A percentile compares a stretch with the other conserved stretches of the same genome.
Conservation (phyloP, 2,329 filamentous ascomycete genomes). For the Aspergillus tamarii region DNA sequence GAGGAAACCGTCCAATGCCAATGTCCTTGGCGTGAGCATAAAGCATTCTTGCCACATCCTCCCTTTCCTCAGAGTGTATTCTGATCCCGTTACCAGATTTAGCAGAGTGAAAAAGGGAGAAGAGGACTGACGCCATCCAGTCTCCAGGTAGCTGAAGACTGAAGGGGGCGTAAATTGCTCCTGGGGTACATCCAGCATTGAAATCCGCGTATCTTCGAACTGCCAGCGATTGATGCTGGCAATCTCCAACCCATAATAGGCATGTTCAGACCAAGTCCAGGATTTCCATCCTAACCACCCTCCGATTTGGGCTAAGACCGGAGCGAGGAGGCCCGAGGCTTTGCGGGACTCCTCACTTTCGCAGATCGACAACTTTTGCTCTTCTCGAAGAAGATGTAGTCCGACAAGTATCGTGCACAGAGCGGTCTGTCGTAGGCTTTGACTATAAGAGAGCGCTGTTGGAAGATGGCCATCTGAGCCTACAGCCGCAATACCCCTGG, state of each 20-base stretch:
- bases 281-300: slow-evolving; percentile 76
- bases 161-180: slow-evolving; percentile 62
- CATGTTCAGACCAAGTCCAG: slow-evolving; percentile 59
- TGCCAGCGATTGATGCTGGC: slow-evolving; percentile 56
- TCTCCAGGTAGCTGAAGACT: slow-evolving; percentile 60
- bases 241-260: slow-evolving; percentile 65
- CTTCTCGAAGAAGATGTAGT: slow-evolving; percentile 85
- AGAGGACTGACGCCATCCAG: slow-evolving; percentile 37
- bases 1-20: slow-evolving; percentile 72
- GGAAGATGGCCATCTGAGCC: slow-evolving; percentile 67
- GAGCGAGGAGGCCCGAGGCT: slow-evolving; percentile 61
- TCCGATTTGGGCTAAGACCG: slow-evolving; percentile 77
- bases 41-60: slow-evolving; percentile 43
- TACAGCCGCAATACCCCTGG: slow-evolving; percentile 59
- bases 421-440: slow-evolving; percentile 63
- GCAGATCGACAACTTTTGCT: slow-evolving; percentile 76
- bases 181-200: slow-evolving; percentile 46
- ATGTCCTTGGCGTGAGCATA: slow-evolving; percentile 64
- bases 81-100: slow-evolving; percentile 47
- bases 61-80: slow-evolving; percentile 32
- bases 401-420: slow-evolving; percentile 71
- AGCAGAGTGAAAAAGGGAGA: slow-evolving; percentile 54
- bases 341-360: slow-evolving; percentile 52
- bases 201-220: slow-evolving; percentile 58
- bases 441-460: slow-evolving; percentile 57